Base-by-base conservation (phyloP, 2,329 filamentous ascomycete species). In the Colletotrichum scovillei region DNA sequence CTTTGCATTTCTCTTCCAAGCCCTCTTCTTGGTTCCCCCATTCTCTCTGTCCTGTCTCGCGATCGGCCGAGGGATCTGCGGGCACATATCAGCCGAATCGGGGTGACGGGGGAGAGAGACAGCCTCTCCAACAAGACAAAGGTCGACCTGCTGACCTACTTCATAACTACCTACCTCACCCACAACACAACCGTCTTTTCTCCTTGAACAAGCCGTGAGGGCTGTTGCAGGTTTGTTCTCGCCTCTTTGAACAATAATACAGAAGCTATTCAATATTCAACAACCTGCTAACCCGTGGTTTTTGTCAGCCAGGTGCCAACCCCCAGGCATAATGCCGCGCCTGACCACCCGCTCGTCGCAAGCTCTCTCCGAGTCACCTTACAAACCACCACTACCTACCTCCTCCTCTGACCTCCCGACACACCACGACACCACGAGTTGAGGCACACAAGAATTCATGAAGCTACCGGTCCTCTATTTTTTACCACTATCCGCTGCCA, bases 131-230 rank as follows among this genome's bases (percentile, higher is more conserved):
- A 14, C 49, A 22, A 70, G 67, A 66, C 67, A 66, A 73, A 73
- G 67, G 67, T 35, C 52, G 60, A 42, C 70, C 71, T 71, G 71
- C 71, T 71, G 71, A 73, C 24, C 26, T 35, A 12, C 53, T 46
- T 26, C 28, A 16, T 11, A 8, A 35, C 32, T 35, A 35, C 32
- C 32, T 35, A 12, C 42, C 19, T 49, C 22, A 28, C 16, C 26
- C 16, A 57, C 49, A 35, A 53, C 46, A 22, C 55, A 24, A n/a
- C 62, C 12, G 22, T 38, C 14, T 26, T 49, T 49, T 49, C 19
- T n/a, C 42, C 8, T 49, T 49, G 42, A 49, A 5, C 42, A 49
- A 49, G 42, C 42, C 9, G 42, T 11, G 19, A 49, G 8, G 7
- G 19, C 42, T 49, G 19, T n/a, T 49, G 19, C 19, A 49, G 42